Percentiles rank a stretch among this genome's conserved stretches.
These are phyloP conservation scores for Aspergillus caelatus DNA, from an alignment of 2,329 filamentous ascomycete genomes.

Conservation along the genomic window DNA sequence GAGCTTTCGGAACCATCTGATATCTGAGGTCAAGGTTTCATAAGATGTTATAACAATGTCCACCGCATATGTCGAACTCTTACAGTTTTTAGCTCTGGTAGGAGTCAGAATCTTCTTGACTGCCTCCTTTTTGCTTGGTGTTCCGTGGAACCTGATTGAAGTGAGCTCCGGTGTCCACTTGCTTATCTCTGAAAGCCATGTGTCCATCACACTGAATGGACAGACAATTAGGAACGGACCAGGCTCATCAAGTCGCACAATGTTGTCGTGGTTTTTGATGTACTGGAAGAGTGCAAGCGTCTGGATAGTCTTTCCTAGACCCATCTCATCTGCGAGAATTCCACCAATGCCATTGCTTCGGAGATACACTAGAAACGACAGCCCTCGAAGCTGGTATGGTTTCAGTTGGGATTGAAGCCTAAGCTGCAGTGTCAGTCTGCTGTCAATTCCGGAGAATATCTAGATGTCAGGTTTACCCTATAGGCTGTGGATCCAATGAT, in stretches of 20 bases:
- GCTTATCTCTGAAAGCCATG: conserved; percentile 51
- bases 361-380: conserved; percentile 52
- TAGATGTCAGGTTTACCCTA: background rate
- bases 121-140: conserved; percentile 42
- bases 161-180: conserved; percentile 53
- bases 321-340: conserved; percentile 35
- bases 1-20: conserved; percentile 55
- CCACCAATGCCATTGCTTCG: conserved; percentile 29
- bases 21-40: conserved; percentile 50
- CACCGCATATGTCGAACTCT: background rate
- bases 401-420: conserved; percentile 54
- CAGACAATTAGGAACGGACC: conserved; percentile 47
- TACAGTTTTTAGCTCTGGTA: conserved; percentile 3
- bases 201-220: conserved; percentile 54
- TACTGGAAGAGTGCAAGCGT: conserved; percentile 49
- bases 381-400: conserved; percentile 54
- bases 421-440: conserved; percentile 1
- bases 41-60: conserved; percentile 54
- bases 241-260: background rate
- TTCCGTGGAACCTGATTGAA: conserved; percentile 52
- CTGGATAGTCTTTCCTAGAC: conserved; percentile 34
- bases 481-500: background rate
- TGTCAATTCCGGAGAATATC: background rate
- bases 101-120: conserved; percentile 19
- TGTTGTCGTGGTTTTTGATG: conserved; percentile 42